Evolutionary conservation across 805 yeast species (phyloP), one percentile per base, ranked within the genome.

Genomic region (Vanderwaltozyma polyspora): DNA sequence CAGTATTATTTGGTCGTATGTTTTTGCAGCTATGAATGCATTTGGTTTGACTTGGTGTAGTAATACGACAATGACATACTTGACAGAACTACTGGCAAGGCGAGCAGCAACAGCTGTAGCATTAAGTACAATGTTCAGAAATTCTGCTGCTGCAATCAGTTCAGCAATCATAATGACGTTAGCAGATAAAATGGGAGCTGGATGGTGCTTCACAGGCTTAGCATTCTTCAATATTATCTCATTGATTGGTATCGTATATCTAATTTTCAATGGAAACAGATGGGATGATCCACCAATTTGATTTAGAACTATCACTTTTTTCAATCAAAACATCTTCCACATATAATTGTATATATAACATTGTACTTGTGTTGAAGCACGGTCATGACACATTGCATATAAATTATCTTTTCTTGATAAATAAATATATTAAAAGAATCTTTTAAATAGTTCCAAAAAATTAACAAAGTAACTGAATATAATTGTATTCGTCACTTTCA

Each of bases 41-140:
- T 67, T 69, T 44, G 76, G 77, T 1, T 62, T 70, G 61, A 68
- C 76, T 0, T 72, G 75, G 69, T 67, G 70, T 21, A 68, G 70
- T 39, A 67, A 69, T 15, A 64, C 71, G 0, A 67, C 68, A 3
- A 70, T 73, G 39, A 68, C 78, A 0, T 72, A 72, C 45, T 46
- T 72, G 32, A 65, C 75, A 1, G 78, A 72, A 40, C 58, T 71
- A 25, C 57, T 69, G 10, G 57, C 66, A 4, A 64, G 62, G 2
- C 70, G 67, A 41, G 69, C 76, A 1, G 73, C 77, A 1, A 62
- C 73, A 0, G 61, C 66, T 33, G 73, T 72, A 17, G 75, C 79
- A 1, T 49, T 72, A 30, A 72, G 72, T 1, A 72, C 72, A 39
- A 55, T 69, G 34, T 63, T 70, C 46, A 60, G 79, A 45, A 72